Evolutionary conservation across 106 monocot species (phyloP).

Genomic region (Cymbidium sinense): DNA sequence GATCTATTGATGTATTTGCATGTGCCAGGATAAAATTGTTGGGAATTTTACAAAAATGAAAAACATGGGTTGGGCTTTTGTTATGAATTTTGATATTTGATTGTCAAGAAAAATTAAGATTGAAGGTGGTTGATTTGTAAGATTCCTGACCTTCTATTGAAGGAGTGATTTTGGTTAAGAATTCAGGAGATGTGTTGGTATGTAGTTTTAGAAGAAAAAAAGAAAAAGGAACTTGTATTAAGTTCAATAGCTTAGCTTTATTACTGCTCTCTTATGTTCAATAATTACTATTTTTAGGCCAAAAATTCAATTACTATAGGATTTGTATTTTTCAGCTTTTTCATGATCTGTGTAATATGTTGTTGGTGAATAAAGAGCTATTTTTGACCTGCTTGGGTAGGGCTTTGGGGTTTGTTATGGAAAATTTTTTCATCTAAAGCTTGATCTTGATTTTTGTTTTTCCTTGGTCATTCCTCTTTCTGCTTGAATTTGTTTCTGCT

Average conservation of each 20-base stretch:
- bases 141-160: not conserved
- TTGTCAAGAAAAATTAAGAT: too few species aligned
- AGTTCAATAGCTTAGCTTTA: not conserved
- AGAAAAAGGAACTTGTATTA: not conserved
- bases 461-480: not conserved
- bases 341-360: too few species aligned
- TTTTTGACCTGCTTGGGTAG: not conserved
- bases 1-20: too few species aligned
- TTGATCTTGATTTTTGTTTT: not conserved
- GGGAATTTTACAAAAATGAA: too few species aligned
- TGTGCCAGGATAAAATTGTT: too few species aligned
- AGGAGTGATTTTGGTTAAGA: not conserved
- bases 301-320: too few species aligned
- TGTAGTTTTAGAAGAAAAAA: not conserved
- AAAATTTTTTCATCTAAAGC: not conserved
- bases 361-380: not conserved
- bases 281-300: too few species aligned
- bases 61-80: too few species aligned
- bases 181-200: not conserved
- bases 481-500: too few species aligned
- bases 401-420: not conserved
- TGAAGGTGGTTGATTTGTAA: too few species aligned
- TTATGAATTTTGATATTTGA: too few species aligned
- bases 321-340: too few species aligned
- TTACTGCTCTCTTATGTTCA: not conserved